A percentile compares a stretch with the other conserved stretches of the same genome.
phyloP scores from a whole-genome alignment of 192 early-diverging fungal species.

The Oehlia diaphana region DNA sequence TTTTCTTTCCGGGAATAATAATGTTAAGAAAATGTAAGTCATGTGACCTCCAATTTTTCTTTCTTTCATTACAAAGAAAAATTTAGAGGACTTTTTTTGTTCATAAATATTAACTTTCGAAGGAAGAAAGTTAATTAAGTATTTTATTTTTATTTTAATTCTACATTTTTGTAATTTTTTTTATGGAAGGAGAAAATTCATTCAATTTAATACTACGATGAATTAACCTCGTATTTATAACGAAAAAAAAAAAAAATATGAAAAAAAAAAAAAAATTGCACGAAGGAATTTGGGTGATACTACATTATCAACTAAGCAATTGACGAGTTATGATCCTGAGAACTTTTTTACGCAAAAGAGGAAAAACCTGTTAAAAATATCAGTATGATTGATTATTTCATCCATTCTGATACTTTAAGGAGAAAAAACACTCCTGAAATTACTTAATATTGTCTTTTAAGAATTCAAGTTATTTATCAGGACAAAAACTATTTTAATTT shows the following conservation, averaged over 20 bases:
- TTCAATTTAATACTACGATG: neutral
- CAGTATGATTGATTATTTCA: neutral
- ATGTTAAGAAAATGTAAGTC: neutral
- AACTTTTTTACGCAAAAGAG: neutral
- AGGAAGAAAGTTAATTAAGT: neutral
- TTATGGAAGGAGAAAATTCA: neutral
- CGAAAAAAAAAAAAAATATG: neutral
- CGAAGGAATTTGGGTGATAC: neutral
- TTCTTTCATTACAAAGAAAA: no score
- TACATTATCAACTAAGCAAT: neutral
- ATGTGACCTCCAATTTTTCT: neutral
- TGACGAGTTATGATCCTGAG: neutral
- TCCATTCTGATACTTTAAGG: neutral
- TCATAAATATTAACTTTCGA: neutral
- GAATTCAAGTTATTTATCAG: neutral
- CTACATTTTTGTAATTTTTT: neutral
- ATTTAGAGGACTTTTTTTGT: neutral
- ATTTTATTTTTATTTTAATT: neutral
- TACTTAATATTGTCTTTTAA: neutral
- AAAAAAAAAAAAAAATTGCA: slow-evolving; percentile 1
- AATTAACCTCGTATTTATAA: neutral
- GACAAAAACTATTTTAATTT: neutral
- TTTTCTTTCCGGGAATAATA: neutral
- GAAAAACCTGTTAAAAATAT: neutral
- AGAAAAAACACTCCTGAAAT: neutral